A percentile compares a stretch with the other conserved stretches of the same genome.
phyloP scores from a whole-genome alignment of 768 basidiomycete species.

The Russula virescens region DNA sequence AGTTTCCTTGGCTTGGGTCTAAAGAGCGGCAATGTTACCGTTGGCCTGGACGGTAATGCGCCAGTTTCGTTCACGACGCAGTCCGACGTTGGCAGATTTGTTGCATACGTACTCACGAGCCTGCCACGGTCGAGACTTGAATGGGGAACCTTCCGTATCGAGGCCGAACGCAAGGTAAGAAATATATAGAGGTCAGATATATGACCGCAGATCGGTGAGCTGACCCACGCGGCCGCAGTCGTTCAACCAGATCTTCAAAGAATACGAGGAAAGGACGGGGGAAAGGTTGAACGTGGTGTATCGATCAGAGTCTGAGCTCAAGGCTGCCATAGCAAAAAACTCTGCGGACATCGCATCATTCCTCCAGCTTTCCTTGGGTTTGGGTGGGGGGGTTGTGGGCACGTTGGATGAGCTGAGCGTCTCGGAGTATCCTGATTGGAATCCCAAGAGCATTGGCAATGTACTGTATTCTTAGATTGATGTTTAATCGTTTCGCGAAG shows the following conservation, averaged over 20 bases:
- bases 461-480: background rate
- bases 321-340: conserved; percentile 14
- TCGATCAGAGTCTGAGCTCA: conserved; percentile 10
- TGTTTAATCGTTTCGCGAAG: background rate
- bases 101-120: conserved; percentile 22
- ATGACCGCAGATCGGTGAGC: too few species aligned
- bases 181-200: background rate
- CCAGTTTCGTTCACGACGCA: conserved; percentile 22
- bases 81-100: conserved; percentile 23
- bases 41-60: conserved; percentile 21
- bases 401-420: conserved; percentile 7
- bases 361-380: conserved; percentile 16
- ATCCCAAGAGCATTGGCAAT: conserved; percentile 17
- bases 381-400: conserved; percentile 17
- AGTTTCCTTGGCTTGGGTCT: conserved; percentile 16
- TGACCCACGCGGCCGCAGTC: conserved; percentile 2
- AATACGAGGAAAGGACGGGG: conserved; percentile 17
- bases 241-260: conserved; percentile 24
- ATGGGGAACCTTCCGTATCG: conserved; percentile 18
- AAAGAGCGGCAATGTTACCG: conserved; percentile 14
- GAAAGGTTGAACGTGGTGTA: conserved; percentile 20
- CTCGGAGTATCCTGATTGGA: conserved; percentile 22
- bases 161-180: conserved; percentile 22
- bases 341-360: background rate
- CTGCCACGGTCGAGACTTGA: conserved; percentile 16